A percentile compares a stretch with the other conserved stretches of the same genome.
Conservation (phyloP, 768 basidiomycete genomes). For the Coprinellus micaceus region DNA sequence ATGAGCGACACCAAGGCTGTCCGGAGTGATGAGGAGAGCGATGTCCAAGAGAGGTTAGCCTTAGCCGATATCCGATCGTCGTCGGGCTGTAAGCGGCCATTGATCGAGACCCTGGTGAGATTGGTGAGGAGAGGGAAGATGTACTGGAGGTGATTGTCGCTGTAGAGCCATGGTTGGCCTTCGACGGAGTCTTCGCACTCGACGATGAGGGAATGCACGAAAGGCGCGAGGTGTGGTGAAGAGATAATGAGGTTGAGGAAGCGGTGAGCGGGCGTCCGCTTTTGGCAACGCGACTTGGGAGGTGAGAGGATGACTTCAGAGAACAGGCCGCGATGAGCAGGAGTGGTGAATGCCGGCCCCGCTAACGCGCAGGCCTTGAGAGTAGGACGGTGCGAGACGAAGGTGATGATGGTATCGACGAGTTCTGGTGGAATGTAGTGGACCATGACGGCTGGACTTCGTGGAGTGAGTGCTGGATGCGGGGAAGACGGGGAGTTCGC, state of each 20-base stretch:
- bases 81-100: conserved; percentile 6
- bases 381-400: conserved; percentile 1
- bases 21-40: conserved; percentile 7
- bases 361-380: conserved; percentile 4
- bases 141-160: conserved; percentile 10
- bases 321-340: conserved; percentile 8
- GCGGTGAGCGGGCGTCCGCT: conserved; percentile 9
- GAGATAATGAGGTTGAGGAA: conserved; percentile 6
- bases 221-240: conserved; percentile 8
- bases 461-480: neutral
- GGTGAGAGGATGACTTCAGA: conserved; percentile 8
- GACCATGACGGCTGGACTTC: neutral
- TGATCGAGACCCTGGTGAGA: conserved; percentile 8
- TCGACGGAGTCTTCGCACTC: conserved; percentile 10
- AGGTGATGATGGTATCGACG: conserved; percentile 8
- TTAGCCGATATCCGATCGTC: conserved; percentile 5
- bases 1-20: conserved; percentile 8
- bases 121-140: conserved; percentile 7
- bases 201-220: conserved; percentile 8
- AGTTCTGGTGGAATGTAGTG: conserved; percentile 7
- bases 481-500: neutral
- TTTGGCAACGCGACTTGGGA: conserved; percentile 1
- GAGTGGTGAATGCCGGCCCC: conserved; percentile 1
- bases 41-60: conserved; percentile 14
- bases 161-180: conserved; percentile 12